These are phyloP conservation scores for Spiraea crenata DNA, from an alignment of 331 rosid species.

Conservation along the genomic window DNA sequence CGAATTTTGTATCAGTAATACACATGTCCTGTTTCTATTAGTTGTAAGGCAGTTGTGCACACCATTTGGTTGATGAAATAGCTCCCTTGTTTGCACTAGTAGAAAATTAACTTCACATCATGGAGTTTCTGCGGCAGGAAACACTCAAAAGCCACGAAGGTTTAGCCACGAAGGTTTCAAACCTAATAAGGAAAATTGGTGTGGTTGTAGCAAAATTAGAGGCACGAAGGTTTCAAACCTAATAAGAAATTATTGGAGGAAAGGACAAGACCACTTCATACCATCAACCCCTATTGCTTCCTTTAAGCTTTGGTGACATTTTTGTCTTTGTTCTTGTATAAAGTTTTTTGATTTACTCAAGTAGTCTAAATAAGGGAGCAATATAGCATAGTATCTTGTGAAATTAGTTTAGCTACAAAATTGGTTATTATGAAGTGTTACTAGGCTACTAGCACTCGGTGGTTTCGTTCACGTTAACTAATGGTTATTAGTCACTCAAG, in stretches of 20 bases:
- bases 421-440: too few relatives aligned
- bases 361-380: neutral
- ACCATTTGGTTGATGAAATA: too few relatives aligned
- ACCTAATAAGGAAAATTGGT: neutral
- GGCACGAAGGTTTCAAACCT: neutral
- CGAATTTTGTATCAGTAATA: too few relatives aligned
- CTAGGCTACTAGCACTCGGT: neutral
- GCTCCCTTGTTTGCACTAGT: too few relatives aligned
- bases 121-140: too few relatives aligned
- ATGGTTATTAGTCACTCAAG: neutral
- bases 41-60: too few relatives aligned
- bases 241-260: slow-evolving; percentile 12
- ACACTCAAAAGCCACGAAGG: too few relatives aligned
- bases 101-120: too few relatives aligned
- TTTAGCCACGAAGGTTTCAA: too few relatives aligned
- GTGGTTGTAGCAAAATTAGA: neutral
- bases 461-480: neutral
- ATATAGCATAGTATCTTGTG: neutral
- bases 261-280: neutral
- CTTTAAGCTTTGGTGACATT: neutral
- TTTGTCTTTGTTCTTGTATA: neutral
- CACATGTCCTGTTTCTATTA: too few relatives aligned
- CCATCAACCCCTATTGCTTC: neutral
- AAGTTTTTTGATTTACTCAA: neutral
- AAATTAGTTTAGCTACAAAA: too few relatives aligned